phyloP scores from a whole-genome alignment of 2,329 filamentous ascomycete species.

The Fusarium sp. region DNA sequence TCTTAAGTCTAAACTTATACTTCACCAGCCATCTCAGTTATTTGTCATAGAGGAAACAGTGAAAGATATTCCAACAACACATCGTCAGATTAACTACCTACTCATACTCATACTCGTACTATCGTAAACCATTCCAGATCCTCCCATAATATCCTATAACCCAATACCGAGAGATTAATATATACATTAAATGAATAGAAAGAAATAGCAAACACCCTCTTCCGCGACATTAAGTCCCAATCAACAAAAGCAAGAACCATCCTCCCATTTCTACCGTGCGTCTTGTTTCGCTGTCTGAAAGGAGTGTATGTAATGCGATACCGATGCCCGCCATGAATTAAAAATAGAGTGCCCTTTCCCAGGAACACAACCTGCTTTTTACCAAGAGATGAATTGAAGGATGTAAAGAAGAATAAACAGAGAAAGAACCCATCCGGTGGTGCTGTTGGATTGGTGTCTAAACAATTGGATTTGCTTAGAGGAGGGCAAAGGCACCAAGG shows the following conservation, averaged over 20 bases:
- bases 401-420: constrained; percentile 13
- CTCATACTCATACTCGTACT: constrained; percentile 21
- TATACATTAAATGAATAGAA: constrained; percentile 35
- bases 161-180: constrained; percentile 12
- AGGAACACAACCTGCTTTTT: constrained; percentile 19
- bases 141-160: background rate
- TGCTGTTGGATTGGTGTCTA: background rate
- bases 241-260: background rate
- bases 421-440: constrained; percentile 20
- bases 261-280: constrained; percentile 13
- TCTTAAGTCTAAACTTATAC: background rate
- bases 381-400: constrained; percentile 15
- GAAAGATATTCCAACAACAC: constrained; percentile 7
- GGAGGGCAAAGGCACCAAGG: constrained; percentile 53
- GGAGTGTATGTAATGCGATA: constrained; percentile 29
- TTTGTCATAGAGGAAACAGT: background rate
- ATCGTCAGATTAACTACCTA: constrained; percentile 39
- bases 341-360: constrained; percentile 20
- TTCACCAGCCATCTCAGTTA: background rate
- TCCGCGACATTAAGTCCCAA: constrained; percentile 28
- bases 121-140: constrained; percentile 1
- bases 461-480: constrained; percentile 43
- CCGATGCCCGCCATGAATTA: constrained; percentile 26
- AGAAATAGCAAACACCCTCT: constrained; percentile 10
- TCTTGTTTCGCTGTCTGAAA: constrained; percentile 16